A percentile compares a stretch with the other conserved stretches of the same genome.
Conservation (phyloP, 345 rosid genomes). For the Lagerstroemia speciosa region DNA sequence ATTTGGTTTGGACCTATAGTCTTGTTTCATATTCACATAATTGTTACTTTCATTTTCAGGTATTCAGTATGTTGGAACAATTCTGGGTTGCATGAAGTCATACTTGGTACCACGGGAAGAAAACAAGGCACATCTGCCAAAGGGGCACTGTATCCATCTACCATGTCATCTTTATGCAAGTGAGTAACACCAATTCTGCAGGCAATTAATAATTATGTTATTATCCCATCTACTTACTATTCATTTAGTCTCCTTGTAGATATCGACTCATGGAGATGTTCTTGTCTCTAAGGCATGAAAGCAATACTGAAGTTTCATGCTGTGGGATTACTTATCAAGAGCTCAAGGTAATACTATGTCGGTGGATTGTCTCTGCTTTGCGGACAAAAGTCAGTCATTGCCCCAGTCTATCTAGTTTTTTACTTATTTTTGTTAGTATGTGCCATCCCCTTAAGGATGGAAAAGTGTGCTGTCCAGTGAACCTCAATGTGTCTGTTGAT, state of each 20-base stretch:
- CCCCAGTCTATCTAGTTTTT: neutral
- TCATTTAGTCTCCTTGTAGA: conserved; percentile 17
- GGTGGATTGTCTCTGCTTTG: neutral
- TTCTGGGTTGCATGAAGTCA: conserved; percentile 76
- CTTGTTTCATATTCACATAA: neutral
- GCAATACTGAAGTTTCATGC: conserved; percentile 13
- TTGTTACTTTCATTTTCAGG: conserved; percentile 26
- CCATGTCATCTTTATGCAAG: conserved; percentile 85
- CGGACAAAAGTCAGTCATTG: neutral
- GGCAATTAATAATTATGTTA: neutral
- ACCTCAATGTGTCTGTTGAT: neutral
- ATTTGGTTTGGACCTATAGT: neutral
- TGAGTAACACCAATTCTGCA: conserved; percentile 24
- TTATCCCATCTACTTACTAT: neutral
- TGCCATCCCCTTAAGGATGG: too few species aligned
- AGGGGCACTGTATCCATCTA: conserved; percentile 70
- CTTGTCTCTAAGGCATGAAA: conserved; percentile 25
- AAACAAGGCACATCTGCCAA: conserved; percentile 91
- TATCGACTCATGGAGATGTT: conserved; percentile 52
- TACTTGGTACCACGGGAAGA: conserved; percentile 90
- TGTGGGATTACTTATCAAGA: conserved; percentile 48
- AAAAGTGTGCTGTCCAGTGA: too few species aligned
- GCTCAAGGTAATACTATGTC: conserved; percentile 46
- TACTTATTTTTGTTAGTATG: too few species aligned
- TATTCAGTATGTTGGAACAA: conserved; percentile 88